Evolutionary conservation across 192 early-diverging fungal species (phyloP), one percentile per base, ranked within the genome.

Genomic region (Nowakowskiella sp.): DNA sequence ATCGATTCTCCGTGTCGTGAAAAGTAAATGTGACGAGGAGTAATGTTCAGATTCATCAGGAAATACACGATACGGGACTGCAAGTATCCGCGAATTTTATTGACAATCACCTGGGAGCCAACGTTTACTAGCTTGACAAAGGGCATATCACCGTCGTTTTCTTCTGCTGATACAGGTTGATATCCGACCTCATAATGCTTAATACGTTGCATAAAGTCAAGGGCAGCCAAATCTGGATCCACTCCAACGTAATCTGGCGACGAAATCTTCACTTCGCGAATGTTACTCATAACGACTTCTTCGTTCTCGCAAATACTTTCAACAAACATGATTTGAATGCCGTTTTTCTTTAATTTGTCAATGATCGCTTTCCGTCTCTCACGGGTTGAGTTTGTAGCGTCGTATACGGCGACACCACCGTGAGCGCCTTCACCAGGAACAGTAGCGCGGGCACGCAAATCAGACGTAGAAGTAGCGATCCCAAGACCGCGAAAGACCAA

Each of bases 31-130:
- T 82, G 87, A 49, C 89, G 81, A 25, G 97, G 92, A 3, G 85
- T 83, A 55, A 92, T 96, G 71, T 99, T 94, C 31, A 99, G 78
- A 66, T 99, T 99, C 94, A 98, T 97, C 59, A 99, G 67, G 67
- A 92, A 98, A 72, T 97, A 98, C 13, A 97, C 92, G 51, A 99
- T 91, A 31, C 94, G 77, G 48, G 90, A 91, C 69, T 98, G 86
- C 30, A 99, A 75, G 66, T 96, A 97, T 48, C 94, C 93, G 42
- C 85, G 79, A 53, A 97, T 90, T 61, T 88, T 86, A 68, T 98
- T 92, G 62, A 98, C 88, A 44, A 93, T 83, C 29, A 95, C 87
- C 55, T 84, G 81, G 44, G 64, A 58, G 24, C 97, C 93, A 26
- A 98, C 88, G 59, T 97, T 96, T 63, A 95, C 87, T 44, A 96